Conservation (phyloP, 2,329 filamentous ascomycete genomes). For the Sporothrix euskadiensis region DNA sequence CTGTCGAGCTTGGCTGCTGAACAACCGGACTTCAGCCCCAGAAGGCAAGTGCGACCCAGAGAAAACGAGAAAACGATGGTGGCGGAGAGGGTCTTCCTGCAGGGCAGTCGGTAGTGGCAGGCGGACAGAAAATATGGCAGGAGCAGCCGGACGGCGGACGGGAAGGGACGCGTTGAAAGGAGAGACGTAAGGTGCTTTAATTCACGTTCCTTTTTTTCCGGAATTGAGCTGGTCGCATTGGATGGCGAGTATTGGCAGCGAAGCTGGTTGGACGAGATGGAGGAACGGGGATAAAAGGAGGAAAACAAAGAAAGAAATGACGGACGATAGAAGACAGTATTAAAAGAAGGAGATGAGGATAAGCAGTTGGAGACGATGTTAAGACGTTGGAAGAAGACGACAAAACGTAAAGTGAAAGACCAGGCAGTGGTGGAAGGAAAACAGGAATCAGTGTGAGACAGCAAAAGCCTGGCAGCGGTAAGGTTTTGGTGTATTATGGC, state of each 20-base stretch:
- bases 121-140: background rate
- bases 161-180: background rate
- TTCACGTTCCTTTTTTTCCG: background rate
- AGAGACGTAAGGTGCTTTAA: background rate
- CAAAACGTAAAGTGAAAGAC: background rate
- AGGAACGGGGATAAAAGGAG: background rate
- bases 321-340: background rate
- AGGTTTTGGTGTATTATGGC: background rate
- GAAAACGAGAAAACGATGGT: background rate
- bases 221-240: background rate
- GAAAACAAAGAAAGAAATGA: background rate
- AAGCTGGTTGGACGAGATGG: background rate
- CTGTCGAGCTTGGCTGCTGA: conserved; percentile 13
- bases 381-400: background rate
- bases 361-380: background rate
- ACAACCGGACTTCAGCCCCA: conserved; percentile 19
- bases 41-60: conserved; percentile 16
- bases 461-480: background rate
- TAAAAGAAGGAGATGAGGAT: background rate
- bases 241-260: background rate
- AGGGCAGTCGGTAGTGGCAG: background rate
- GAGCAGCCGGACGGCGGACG: conserved; percentile 5
- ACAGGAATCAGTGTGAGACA: conserved; percentile 18
- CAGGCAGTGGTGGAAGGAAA: background rate
- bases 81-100: background rate